A percentile compares a stretch with the other conserved stretches of the same genome.
These are phyloP conservation scores for Debaryomyces castellii DNA, from an alignment of 805 yeast species.

Conservation along the genomic window DNA sequence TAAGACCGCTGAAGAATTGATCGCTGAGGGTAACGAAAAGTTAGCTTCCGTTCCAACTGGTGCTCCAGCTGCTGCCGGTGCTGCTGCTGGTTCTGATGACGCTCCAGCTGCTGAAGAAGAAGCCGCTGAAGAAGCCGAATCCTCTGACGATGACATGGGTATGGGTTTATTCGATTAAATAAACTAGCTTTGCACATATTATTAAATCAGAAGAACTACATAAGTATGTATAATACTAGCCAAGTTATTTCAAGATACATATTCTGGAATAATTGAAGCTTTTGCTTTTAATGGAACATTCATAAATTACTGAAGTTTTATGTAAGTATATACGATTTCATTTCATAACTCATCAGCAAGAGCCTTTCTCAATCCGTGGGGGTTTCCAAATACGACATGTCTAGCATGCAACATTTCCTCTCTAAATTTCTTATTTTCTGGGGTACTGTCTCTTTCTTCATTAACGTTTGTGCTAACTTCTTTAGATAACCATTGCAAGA, in stretches of 20 bases:
- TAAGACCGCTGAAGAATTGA: slow-evolving; percentile 84
- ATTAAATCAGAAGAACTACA: slow-evolving; percentile 2
- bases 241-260: not conserved
- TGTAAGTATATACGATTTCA: not conserved
- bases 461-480: slow-evolving; percentile 29
- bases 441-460: slow-evolving; percentile 26
- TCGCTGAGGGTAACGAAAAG: slow-evolving; percentile 93
- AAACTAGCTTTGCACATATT: slow-evolving; percentile 4
- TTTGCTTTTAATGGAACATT: slow-evolving; percentile 1
- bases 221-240: slow-evolving; percentile 7
- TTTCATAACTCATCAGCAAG: slow-evolving; percentile 38
- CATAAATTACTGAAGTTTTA: not conserved
- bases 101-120: slow-evolving; percentile 70
- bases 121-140: slow-evolving; percentile 66
- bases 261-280: not conserved
- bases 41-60: slow-evolving; percentile 97
- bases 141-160: slow-evolving; percentile 64
- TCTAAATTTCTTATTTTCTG: slow-evolving; percentile 37
- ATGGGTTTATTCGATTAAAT: slow-evolving; percentile 97
- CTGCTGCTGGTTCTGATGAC: slow-evolving; percentile 69
- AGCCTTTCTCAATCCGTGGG: slow-evolving; percentile 64
- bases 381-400: slow-evolving; percentile 77
- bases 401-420: slow-evolving; percentile 41
- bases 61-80: slow-evolving; percentile 88
- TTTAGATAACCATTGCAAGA: slow-evolving; percentile 62